Percentiles rank a stretch among this genome's conserved stretches.
These are phyloP conservation scores for Orobanche coerulescens DNA, from an alignment of 257 asterid genomes.

Conservation along the genomic window DNA sequence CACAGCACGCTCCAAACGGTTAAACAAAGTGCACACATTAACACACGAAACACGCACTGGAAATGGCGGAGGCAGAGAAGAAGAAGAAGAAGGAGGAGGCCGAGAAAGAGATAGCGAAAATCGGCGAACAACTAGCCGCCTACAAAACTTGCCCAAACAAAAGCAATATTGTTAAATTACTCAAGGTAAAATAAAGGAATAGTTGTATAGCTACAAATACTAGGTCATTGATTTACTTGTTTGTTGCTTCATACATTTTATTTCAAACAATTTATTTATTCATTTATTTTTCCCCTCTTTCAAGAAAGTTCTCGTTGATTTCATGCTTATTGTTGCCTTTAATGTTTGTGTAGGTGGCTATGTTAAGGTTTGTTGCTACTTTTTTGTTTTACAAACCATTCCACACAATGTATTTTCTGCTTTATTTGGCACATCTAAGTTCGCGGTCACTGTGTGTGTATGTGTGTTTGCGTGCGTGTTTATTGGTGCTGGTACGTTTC, in stretches of 20 bases:
- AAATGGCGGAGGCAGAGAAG: conserved; percentile 46
- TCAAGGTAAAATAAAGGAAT: conserved; percentile 32
- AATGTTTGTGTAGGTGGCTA: neutral
- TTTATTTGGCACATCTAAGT: neutral
- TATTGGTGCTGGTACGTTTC: neutral
- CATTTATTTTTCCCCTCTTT: neutral
- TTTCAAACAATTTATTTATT: neutral
- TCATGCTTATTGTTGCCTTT: neutral
- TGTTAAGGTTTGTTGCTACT: neutral
- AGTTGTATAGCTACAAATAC: neutral
- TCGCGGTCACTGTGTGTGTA: neutral
- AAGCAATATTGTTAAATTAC: conserved; percentile 46
- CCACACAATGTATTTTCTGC: neutral
- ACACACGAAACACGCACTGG: conserved; percentile 17
- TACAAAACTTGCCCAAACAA: conserved; percentile 51
- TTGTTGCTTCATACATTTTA: neutral
- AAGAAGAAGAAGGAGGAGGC: conserved; percentile 36
- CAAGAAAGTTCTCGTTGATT: no score
- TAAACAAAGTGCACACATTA: conserved; percentile 18
- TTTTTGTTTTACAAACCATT: neutral
- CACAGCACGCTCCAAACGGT: neutral
- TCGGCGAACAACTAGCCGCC: conserved; percentile 45
- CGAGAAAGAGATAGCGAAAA: conserved; percentile 26
- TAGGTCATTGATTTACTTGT: neutral
- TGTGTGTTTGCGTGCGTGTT: neutral